phyloP scores from a whole-genome alignment of 176 grass and related monocot species.

The Cenchrus americanus region DNA sequence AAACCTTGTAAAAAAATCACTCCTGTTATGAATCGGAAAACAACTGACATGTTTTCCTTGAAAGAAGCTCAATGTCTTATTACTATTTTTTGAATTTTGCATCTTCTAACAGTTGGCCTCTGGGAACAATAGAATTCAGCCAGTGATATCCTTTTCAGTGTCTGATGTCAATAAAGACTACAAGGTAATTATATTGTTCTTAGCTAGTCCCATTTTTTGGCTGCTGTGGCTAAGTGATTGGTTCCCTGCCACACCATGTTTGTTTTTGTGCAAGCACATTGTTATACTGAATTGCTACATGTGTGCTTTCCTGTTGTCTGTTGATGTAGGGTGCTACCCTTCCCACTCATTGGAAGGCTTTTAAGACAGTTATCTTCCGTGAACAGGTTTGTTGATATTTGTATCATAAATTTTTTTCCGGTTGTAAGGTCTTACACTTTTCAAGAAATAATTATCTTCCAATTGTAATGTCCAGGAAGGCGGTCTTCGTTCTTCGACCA shows the following conservation, averaged over 20 bases:
- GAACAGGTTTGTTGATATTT: slow-evolving; percentile 53
- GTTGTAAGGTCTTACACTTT: neutral
- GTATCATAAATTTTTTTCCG: neutral
- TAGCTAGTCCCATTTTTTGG: neutral
- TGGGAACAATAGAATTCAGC: slow-evolving; percentile 25
- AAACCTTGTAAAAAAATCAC: neutral
- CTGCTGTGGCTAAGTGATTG: neutral
- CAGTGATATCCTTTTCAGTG: slow-evolving; percentile 43
- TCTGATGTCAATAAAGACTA: slow-evolving; percentile 60
- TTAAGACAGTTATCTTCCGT: slow-evolving; percentile 78
- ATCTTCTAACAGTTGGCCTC: slow-evolving; percentile 36
- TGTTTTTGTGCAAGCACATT: neutral
- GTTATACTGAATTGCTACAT: slow-evolving; percentile 20
- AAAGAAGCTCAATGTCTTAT: no score
- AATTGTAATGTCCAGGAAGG: slow-evolving; percentile 56
- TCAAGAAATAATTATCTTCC: slow-evolving; percentile 4
- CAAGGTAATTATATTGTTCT: slow-evolving; percentile 47
- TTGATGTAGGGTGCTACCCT: slow-evolving; percentile 63
- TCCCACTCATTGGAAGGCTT: slow-evolving; percentile 80
- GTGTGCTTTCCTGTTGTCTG: slow-evolving; percentile 20
- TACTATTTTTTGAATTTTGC: slow-evolving; percentile 6
- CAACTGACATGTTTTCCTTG: no score
- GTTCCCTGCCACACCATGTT: neutral
- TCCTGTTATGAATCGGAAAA: neutral
- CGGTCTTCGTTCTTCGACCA: slow-evolving; percentile 73